Percentiles rank a stretch among this genome's conserved stretches.
Evolutionary conservation across 176 grass and related monocot species (phyloP).

Genomic region (Aegilops tauschii): DNA sequence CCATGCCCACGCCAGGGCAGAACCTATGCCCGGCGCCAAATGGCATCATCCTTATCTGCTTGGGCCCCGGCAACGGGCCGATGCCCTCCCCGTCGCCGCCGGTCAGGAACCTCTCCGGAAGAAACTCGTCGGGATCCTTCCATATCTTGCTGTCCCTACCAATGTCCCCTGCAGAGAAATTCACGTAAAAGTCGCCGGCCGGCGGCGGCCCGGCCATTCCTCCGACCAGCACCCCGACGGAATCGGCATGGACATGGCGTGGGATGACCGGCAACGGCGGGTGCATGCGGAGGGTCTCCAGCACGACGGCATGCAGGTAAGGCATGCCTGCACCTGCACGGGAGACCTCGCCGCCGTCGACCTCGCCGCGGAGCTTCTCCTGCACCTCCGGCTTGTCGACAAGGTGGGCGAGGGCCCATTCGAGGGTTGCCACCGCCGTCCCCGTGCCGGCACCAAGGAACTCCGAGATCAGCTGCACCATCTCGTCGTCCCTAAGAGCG

Average conservation of each 20-base stretch:
- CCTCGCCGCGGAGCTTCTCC: not conserved
- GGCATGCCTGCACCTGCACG: not conserved
- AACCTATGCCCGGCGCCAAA: not conserved
- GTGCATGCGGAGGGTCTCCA: not conserved
- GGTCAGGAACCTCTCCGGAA: conserved; percentile 52
- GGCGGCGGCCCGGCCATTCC: not conserved
- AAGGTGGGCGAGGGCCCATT: not conserved
- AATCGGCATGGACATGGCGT: not conserved
- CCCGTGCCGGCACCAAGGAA: not conserved
- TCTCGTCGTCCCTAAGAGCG: not conserved
- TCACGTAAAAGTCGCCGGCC: not conserved
- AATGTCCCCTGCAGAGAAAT: not conserved
- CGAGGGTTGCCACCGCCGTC: not conserved
- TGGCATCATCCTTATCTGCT: not conserved
- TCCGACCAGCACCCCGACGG: not conserved
- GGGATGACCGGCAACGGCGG: not conserved
- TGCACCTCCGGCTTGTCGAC: not conserved
- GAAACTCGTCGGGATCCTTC: conserved; percentile 31
- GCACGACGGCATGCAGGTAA: not conserved
- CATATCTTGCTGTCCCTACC: not conserved
- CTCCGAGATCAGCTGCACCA: not conserved
- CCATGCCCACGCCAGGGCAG: not conserved
- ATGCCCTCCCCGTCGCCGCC: conserved; percentile 18
- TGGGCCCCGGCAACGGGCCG: not conserved
- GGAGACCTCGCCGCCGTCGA: not conserved